Evolutionary conservation across 2,329 filamentous ascomycete genomes (phyloP), one percentile per base, ranked within the genome.

Genomic region (Lecanoromycetidae sp.): DNA sequence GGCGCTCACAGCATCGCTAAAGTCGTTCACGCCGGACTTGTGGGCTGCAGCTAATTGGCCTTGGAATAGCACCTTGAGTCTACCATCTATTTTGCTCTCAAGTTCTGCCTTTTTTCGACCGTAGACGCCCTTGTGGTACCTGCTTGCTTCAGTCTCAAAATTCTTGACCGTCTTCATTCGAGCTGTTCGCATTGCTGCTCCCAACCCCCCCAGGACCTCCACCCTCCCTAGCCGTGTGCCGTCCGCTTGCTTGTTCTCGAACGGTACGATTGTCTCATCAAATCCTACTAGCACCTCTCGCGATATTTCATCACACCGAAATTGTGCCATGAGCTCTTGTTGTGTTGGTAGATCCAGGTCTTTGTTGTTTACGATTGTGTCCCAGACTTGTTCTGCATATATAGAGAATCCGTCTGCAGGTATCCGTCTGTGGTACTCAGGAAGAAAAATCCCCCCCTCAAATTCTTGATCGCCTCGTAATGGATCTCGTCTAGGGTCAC

Each of bases 341-440:
- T 98, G 91, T 0, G 91, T 96, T 3, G 91, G 91, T 50, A 98
- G 67, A 65, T 98, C 91, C 46, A 98, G 73, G 60, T 98, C 91
- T 66, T 98, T 98, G 74, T 98, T 98, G 71, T 90, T 84, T 57
- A 94, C 88, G 61, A 98, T 98, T 66, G 96, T 90, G 59, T 96
- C 88, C 91, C 91, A 98, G 36, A 98, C 79, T 33, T 88, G 87
- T 61, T 91, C 80, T 0, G 91, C 88, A 58, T 98, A 98, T 50
- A 87, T 75, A 0, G 90, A 85, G 61, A 96, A 91, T n/a, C 91
- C 91, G 63, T 98, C 91, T 8, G 91, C 91, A 9, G 91, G 91
- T 54, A 98, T 98, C 48, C 91, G 77, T 52, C 91, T 77, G 67
- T 98, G 91, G 63, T 98, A 98, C 58, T 95, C 88, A 19, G 91